These are phyloP conservation scores for Onygena corvina DNA, from an alignment of 2,329 filamentous ascomycete genomes.

Conservation along the genomic window DNA sequence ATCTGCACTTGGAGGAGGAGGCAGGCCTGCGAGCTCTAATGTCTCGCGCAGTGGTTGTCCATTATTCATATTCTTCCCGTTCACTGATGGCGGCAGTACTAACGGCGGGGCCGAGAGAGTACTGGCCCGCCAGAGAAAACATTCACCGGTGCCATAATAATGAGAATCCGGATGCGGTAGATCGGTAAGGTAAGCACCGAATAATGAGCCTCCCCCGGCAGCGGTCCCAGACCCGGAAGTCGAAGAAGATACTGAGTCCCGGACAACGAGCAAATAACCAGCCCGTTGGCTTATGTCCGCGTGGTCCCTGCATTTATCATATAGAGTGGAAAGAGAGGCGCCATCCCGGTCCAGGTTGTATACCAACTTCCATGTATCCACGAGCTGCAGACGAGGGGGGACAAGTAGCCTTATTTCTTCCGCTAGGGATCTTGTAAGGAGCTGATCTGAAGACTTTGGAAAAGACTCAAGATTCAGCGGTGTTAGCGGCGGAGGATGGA, in stretches of 20 bases:
- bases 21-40: constrained; percentile 44
- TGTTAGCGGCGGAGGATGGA: constrained; percentile 78
- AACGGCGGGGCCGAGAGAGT: constrained; percentile 45
- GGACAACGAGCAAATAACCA: constrained; percentile 80
- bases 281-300: constrained; percentile 54
- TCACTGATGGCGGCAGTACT: constrained; percentile 14
- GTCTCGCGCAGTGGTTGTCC: constrained; percentile 23
- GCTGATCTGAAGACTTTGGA: constrained; percentile 43
- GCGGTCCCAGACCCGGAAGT: constrained; percentile 4
- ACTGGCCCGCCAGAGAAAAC: constrained; percentile 76
- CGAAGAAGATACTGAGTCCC: constrained; percentile 45
- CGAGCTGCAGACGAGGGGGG: constrained; percentile 73
- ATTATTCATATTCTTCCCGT: constrained; percentile 2
- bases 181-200: constrained; percentile 90
- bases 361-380: constrained; percentile 71
- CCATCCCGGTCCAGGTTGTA: constrained; percentile 92
- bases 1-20: constrained; percentile 57
- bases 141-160: constrained; percentile 94
- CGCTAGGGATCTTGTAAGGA: constrained; percentile 62
- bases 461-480: constrained; percentile 59
- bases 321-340: constrained; percentile 73
- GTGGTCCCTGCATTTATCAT: constrained; percentile 61
- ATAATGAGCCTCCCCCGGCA: constrained; percentile 40
- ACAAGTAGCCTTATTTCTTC: constrained; percentile 88
- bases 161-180: constrained; percentile 66